Evolutionary conservation across 2,329 filamentous ascomycete genomes (phyloP), one percentile per base, ranked within the genome.

Genomic region (Paraconiothyrium sp.): DNA sequence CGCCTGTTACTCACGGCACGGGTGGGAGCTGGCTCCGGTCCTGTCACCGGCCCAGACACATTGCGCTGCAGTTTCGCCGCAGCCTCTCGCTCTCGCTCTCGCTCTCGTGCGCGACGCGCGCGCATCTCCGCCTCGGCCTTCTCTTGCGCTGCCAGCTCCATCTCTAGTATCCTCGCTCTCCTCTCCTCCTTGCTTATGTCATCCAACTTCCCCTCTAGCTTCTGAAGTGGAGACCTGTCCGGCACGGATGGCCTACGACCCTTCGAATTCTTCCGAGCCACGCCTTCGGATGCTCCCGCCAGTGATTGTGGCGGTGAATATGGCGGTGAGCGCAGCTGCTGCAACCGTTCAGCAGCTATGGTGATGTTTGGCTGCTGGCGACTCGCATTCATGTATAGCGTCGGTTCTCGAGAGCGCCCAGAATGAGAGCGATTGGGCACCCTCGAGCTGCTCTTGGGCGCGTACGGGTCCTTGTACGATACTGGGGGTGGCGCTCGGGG

Each of bases 131-230:
- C 77, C 41, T 84, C 84, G 13, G 82, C 83, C 68, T 84, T 84
- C 72, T 94, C 89, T 68, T 89, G 87, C 20, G 90, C 86, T 47
- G 87, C 86, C 68, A 89, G 85, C 77, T 97, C 94, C 6, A 93
- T 93, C 71, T 94, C 91, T 75, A 93, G 87, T 4, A 94, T 88
- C 50, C 92, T 87, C 9, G 93, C 93, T 66, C 94, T 87, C 78
- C 97, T 96, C 79, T 97, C 94, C 80, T 97, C 94, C 78, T 97
- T 98, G 77, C 92, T 97, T 78, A 97, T 94, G 80, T 92, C 93
- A 78, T 91, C 91, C 73, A 98, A 86, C 72, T 92, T 95, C 73
- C 92, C 88, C 82, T 99, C 94, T 68, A 99, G 87, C 82, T 90
- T 95, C 79, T 99, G 94, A 56, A 99, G 85, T 56, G 96, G 95